These are phyloP conservation scores for Nepenthes gracilis DNA, from an alignment of 148 eudicot species.

Conservation along the genomic window DNA sequence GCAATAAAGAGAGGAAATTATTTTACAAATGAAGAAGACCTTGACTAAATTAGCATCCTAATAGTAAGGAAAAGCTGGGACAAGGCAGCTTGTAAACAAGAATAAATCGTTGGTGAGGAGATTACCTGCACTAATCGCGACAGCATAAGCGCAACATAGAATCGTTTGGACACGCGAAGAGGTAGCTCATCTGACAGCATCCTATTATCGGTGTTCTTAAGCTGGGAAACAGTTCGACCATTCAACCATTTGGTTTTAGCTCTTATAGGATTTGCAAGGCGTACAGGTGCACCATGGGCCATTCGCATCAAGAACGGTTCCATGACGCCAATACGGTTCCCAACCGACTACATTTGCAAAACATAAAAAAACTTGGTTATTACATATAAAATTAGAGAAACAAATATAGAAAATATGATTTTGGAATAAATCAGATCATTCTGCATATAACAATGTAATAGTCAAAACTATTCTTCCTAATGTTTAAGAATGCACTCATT, in stretches of 20 bases:
- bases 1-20: too few relatives aligned
- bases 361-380: slow-evolving; percentile 4
- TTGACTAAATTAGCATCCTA: too few relatives aligned
- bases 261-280: slow-evolving; percentile 39
- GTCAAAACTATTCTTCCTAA: too few relatives aligned
- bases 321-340: slow-evolving; percentile 88
- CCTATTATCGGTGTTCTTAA: slow-evolving; percentile 28
- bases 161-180: slow-evolving; percentile 80
- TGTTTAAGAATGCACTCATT: too few relatives aligned
- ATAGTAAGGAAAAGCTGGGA: too few relatives aligned
- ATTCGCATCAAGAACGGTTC: slow-evolving; percentile 97
- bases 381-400: slow-evolving; percentile 1
- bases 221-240: slow-evolving; percentile 34
- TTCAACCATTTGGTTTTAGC: slow-evolving; percentile 34
- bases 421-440: too few relatives aligned
- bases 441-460: too few relatives aligned
- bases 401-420: too few relatives aligned
- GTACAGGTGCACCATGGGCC: slow-evolving; percentile 89
- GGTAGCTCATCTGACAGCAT: slow-evolving; percentile 72
- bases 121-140: slow-evolving; percentile 89
- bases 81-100: too few relatives aligned
- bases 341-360: slow-evolving; percentile 64
- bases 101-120: neutral
- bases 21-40: too few relatives aligned
- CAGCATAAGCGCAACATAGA: slow-evolving; percentile 92